Evolutionary conservation across 352 stramenopile species (phyloP), one percentile per base, ranked within the genome.

Genomic region (Globisporangium spiculum): DNA sequence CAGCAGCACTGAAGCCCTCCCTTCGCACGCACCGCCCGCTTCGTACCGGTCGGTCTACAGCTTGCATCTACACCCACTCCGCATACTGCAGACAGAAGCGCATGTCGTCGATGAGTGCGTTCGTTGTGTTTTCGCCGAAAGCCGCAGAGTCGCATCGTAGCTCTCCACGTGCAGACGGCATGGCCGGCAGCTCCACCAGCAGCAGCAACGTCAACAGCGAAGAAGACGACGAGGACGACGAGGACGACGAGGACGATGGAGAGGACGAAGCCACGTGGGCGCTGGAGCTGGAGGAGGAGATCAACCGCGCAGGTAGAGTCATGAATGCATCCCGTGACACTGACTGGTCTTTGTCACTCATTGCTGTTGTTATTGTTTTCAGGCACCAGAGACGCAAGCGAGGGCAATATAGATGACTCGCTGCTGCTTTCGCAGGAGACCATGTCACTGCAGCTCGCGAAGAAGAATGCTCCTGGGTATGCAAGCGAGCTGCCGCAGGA

Each of bases 201-300:
- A 59, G 50, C 67, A 68, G 56, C 52, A 72, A 32, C 44, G 53
- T 27, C 50, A 63, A 55, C 26, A 27, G 73, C 60, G 68, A 72
- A 10, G 68, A 41, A 14, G 68, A 67, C 46, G 55, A 64, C 44
- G 55, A 53, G 20, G 58, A 52, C 1, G 53, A 57, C 1, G 75
- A 14, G 0, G 68, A 67, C 53, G 60, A 63, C 41, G 54, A 52
- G 22, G 57, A 48, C 1, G 52, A 60, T 24, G 22, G 65, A 12
- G 80, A 89, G 16, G 83, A 89, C 38, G 81, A 89, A 30, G 76
- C 81, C 30, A 73, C 77, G 30, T 93, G 86, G 86, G 80, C 74
- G 12, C 69, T 90, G 16, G 83, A 91, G 69, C 72, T 93, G 12
- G 86, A 93, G 68, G 75, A 88, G 70, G 86, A 93, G 65, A 66